Base-by-base conservation (phyloP, 176 grass and related monocot genomes). In the Aegilops tauschii region DNA sequence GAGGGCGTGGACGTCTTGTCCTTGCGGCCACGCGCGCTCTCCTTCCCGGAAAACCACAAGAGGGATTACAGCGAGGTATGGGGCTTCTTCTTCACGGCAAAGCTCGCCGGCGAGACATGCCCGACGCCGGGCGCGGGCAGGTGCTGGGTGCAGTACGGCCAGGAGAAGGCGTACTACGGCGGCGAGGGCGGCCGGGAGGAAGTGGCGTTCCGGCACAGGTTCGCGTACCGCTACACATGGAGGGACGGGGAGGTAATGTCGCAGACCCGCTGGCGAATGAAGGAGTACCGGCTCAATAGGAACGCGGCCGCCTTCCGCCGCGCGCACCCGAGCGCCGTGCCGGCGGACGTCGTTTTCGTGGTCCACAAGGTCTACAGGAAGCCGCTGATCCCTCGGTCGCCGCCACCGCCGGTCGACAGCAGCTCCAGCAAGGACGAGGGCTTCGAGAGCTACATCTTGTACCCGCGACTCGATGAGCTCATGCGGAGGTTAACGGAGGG, bases 211-310 rank as follows among this genome's bases (percentile, higher is more conserved):
- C 23, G 79, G 28, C 49, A 28, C 2, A 32, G 79, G 63, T 69
- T 52, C 42, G 64, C 28, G 42, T 81, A 68, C 36, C 40, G 17
- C 72, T 11, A 40, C 14, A n/a, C 40, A 14, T 23, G 76, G 76
- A 59, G 1, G 9, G 77, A 56, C 77, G 36, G 2, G 2, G 21
- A 56, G 77, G n/a, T 14, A 20, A 20, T 42, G 17, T 13, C 27
- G 28, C 63, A 4, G 9, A 81, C 63, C 39, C 40, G 27, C 27
- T 81, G 63, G 79, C 5, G 18, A 64, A 81, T 81, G 79, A 81
- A 81, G 79, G 79, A 81, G 63, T 81, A 81, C 79, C 61, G 23
- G 0, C 62, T 68, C 37, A 10, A 81, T 25, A 34, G 44, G 79
- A 25, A 47, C 27, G 23, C 39, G 27, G 9, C 61, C 1, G 40